These are phyloP conservation scores for Salix dunnii DNA, from an alignment of 345 rosid species.

Conservation along the genomic window DNA sequence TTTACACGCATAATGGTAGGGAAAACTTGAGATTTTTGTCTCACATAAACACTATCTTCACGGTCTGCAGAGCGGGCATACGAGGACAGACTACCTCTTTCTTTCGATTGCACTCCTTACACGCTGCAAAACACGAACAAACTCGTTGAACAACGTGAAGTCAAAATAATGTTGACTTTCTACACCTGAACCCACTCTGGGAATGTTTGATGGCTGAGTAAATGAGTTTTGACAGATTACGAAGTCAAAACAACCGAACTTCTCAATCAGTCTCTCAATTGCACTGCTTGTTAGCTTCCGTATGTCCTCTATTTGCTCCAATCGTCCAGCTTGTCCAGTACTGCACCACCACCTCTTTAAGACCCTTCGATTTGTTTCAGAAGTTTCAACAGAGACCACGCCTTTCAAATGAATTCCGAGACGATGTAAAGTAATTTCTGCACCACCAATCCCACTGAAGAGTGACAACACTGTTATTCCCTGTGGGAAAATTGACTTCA, in stretches of 20 bases:
- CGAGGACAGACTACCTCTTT: slow-evolving; percentile 14
- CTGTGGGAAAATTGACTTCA: slow-evolving; percentile 58
- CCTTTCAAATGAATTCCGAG: slow-evolving; percentile 71
- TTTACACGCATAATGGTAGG: too few species aligned
- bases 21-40: too few species aligned
- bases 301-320: slow-evolving; percentile 69
- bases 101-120: slow-evolving; percentile 48
- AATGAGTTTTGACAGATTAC: slow-evolving; percentile 71
- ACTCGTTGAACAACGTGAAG: slow-evolving; percentile 61
- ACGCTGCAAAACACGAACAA: slow-evolving; percentile 65
- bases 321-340: slow-evolving; percentile 66
- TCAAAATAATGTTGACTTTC: slow-evolving; percentile 39
- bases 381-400: slow-evolving; percentile 63
- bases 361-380: slow-evolving; percentile 53
- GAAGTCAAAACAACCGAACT: slow-evolving; percentile 64
- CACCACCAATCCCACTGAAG: slow-evolving; percentile 81
- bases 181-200: slow-evolving; percentile 8
- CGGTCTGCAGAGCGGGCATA: neutral
- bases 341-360: slow-evolving; percentile 70
- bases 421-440: slow-evolving; percentile 56
- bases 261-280: slow-evolving; percentile 43
- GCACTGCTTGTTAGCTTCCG: slow-evolving; percentile 53
- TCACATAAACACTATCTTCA: too few species aligned
- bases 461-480: slow-evolving; percentile 74
- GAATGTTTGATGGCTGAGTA: slow-evolving; percentile 22